Base-by-base conservation (phyloP, 345 rosid genomes). In the Acer negundo region DNA sequence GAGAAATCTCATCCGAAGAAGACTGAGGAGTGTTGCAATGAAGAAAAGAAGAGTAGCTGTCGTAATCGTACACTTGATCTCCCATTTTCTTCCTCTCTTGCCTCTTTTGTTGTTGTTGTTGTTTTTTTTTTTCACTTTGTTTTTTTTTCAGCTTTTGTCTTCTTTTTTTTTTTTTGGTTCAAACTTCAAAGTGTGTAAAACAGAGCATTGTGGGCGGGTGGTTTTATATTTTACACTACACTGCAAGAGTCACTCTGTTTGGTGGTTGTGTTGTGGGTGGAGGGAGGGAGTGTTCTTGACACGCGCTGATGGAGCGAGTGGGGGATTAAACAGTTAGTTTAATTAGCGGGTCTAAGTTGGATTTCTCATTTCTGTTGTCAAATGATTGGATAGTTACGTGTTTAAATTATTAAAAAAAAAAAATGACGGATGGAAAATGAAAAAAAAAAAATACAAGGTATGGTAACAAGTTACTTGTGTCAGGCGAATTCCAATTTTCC, bases 1-100 rank as follows among this genome's bases (percentile, higher is more conserved):
- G 77, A 22, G 98, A 90, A 76, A 92, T 83, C 8, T 93, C 94
- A 78, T 92, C 90, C 15, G 90, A 82, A 55, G 86, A 72, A 77
- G 83, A 67, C 53, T 71, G 70, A 79, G 78, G 84, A 22, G 56
- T 47, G 63, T 44, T 71, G 69, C 61, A 19, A 11, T 70, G 81
- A 59, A 67, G 22, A 38, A 53, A 78, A 40, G 80, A 74, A 5
- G 69, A 58, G 15, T 55, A 11, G 64, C 1, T 20, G 35, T 38
- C 66, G 26, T 47, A 28, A 16, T 74, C 62, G 7, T 47, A 64
- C 6, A 24, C 42, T 62, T 44, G 68, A 75, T 67, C 78, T 67
- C 44, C 72, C 78, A 75, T 28, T 55, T 59, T 58, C 62, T 20
- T 7, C 62, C 7, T 20, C 24, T 58, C 22, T 20, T 20, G 22